phyloP scores from a whole-genome alignment of 2,329 filamentous ascomycete species.

The Rosellinia necatrix region DNA sequence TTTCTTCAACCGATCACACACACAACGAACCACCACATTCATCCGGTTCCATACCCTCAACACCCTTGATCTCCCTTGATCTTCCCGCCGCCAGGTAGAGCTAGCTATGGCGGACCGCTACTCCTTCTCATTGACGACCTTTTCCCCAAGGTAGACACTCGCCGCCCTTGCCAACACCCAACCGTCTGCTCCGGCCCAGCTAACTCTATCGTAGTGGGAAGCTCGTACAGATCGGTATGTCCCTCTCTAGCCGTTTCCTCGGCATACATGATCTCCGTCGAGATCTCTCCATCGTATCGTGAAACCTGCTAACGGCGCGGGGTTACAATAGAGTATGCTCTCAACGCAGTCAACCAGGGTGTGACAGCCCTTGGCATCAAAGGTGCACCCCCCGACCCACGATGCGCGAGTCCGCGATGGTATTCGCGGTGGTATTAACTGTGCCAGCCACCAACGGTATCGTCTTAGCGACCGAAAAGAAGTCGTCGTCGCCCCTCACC shows the following conservation, averaged over 20 bases:
- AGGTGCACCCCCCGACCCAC: conserved; percentile 59
- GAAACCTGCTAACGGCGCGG: conserved; percentile 15
- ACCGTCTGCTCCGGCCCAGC: conserved; percentile 44
- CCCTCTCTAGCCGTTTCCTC: conserved; percentile 1
- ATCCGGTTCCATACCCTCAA: conserved; percentile 6
- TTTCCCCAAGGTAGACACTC: conserved; percentile 90
- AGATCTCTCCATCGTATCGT: neutral
- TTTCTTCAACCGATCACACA: too few species aligned
- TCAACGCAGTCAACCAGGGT: conserved; percentile 99
- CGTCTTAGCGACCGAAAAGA: conserved; percentile 98
- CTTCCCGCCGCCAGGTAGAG: too few species aligned
- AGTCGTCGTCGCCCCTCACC: conserved; percentile 96
- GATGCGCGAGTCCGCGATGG: neutral
- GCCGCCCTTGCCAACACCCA: conserved; percentile 28
- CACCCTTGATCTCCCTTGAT: conserved; percentile 1
- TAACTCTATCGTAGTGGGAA: conserved; percentile 74
- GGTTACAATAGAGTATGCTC: conserved; percentile 79
- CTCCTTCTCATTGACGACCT: conserved; percentile 98
- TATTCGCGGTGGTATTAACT: conserved; percentile 27
- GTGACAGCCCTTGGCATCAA: conserved; percentile 98
- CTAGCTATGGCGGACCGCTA: conserved; percentile 92
- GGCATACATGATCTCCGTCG: neutral
- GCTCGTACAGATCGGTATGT: conserved; percentile 93
- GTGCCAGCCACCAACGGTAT: conserved; percentile 91
- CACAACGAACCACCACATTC: neutral